Evolutionary conservation across 2,329 filamentous ascomycete species (phyloP), one percentile per base, ranked within the genome.

Genomic region (Fulvia fulva): DNA sequence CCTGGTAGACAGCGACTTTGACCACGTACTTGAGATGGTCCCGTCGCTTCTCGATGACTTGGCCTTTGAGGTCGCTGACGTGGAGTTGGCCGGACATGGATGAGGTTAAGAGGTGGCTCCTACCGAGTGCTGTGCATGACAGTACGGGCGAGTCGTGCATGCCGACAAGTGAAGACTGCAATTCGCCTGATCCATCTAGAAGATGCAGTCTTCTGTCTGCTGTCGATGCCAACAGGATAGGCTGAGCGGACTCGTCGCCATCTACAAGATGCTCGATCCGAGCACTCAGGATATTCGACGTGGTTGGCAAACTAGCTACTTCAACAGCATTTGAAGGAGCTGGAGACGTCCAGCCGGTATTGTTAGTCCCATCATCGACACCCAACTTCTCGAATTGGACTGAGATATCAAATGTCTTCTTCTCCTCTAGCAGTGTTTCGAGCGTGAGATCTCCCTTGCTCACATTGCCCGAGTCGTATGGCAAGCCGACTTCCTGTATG

Each of bases 21-120:
- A 86, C 81, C 7, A 80, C 75, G 68, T 85, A 87, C 65, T 86
- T 87, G 22, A 72, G 68, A 64, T 87, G 83, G 61, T 86, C 83
- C 56, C 77, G 80, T 47, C 83, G 75, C 57, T 75, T 75, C 26
- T 80, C 77, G 16, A 83, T 57, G 1, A 79, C 64, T 23, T 71
- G 65, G 16, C 75, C 73, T 25, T 64, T 62, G 14, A 73, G 70
- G 59, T 79, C 70, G 60, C 80, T 80, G 1, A 85, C 70, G 28
- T 78, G 67, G 5, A 86, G 65, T 55, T 81, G 78, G 4, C 84
- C 84, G 9, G 83, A 85, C 83, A 86, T 86, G 46, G 79, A 82
- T 19, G 80, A 78, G 52, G 79, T 74, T n/a, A 85, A 67, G 14
- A 83, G 63, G 63, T 78, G 77, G 3, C 74, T 73, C n/a, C 74